A percentile compares a stretch with the other conserved stretches of the same genome.
Conservation (phyloP, 768 basidiomycete genomes). For the Naganishia onofrii region DNA sequence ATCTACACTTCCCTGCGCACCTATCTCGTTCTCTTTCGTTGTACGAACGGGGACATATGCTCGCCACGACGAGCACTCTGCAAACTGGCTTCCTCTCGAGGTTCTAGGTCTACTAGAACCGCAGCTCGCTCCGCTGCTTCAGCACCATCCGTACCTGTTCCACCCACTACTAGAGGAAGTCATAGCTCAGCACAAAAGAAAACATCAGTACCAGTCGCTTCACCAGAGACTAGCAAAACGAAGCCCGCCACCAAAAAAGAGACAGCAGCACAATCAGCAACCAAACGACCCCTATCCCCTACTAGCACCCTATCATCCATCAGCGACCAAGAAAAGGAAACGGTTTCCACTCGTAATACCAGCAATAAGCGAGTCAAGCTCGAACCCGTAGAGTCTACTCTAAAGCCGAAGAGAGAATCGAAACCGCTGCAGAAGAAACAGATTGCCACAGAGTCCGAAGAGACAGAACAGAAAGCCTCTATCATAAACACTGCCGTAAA, state of each 20-base stretch:
- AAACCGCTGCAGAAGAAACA: not conserved
- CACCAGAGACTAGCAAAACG: not conserved
- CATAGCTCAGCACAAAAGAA: not conserved
- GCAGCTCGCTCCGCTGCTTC: not conserved
- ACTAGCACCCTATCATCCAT: not conserved
- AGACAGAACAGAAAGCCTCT: not conserved
- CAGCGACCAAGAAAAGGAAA: not conserved
- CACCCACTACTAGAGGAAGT: not conserved
- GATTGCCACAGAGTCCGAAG: not conserved
- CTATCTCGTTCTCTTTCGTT: not conserved
- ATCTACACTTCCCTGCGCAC: not conserved
- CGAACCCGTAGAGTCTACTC: not conserved
- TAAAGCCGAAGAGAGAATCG: not conserved
- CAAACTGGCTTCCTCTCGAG: constrained; percentile 25
- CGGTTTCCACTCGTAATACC: not conserved
- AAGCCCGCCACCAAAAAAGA: not conserved
- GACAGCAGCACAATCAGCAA: not conserved
- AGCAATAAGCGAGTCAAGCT: not conserved
- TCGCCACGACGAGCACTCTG: constrained; percentile 18
- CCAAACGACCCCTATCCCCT: not conserved
- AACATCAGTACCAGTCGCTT: not conserved
- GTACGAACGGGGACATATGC: not conserved
- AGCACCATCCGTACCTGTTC: not conserved
- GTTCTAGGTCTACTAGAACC: constrained; percentile 25
- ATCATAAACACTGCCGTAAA: not conserved